A percentile compares a stretch with the other conserved stretches of the same genome.
Evolutionary conservation across 108 stramenopile genomes (phyloP).

Genomic region (Schizochytrium sp.): DNA sequence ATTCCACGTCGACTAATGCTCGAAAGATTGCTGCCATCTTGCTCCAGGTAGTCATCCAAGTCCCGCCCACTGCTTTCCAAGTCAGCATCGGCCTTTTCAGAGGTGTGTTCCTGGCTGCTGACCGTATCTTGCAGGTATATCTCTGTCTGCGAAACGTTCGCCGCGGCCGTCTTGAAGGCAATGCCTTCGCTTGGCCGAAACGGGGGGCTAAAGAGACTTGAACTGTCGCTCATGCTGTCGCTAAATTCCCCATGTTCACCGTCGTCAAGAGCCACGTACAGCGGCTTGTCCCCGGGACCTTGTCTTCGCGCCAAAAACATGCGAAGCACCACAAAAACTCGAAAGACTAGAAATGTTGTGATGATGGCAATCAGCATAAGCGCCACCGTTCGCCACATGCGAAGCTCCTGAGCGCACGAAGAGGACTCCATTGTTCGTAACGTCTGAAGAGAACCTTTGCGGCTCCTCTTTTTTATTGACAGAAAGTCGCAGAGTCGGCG

Average conservation of each 20-base stretch:
- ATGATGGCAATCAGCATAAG: background rate
- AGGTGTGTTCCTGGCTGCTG: background rate
- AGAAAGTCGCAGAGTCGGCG: too few species aligned
- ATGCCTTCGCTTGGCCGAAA: background rate
- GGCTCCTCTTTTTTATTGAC: too few species aligned
- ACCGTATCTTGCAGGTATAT: background rate
- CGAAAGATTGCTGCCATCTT: too few species aligned
- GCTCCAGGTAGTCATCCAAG: too few species aligned
- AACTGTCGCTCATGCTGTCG: background rate
- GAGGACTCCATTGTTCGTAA: background rate
- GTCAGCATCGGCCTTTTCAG: background rate
- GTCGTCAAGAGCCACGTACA: background rate
- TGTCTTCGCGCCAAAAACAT: background rate
- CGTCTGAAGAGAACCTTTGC: too few species aligned
- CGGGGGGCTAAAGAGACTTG: background rate
- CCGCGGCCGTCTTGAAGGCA: background rate
- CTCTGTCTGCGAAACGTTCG: background rate
- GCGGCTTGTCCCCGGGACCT: background rate
- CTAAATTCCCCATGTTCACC: background rate
- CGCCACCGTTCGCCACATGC: background rate
- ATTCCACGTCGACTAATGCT: too few species aligned
- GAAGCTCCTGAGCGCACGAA: background rate
- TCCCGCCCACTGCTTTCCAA: too few species aligned
- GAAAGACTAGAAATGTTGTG: background rate
- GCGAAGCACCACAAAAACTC: background rate